Percentiles rank a stretch among this genome's conserved stretches.
phyloP scores from a whole-genome alignment of 1,284 basidiomycete genomes.

The Cryptococcus sp. region DNA sequence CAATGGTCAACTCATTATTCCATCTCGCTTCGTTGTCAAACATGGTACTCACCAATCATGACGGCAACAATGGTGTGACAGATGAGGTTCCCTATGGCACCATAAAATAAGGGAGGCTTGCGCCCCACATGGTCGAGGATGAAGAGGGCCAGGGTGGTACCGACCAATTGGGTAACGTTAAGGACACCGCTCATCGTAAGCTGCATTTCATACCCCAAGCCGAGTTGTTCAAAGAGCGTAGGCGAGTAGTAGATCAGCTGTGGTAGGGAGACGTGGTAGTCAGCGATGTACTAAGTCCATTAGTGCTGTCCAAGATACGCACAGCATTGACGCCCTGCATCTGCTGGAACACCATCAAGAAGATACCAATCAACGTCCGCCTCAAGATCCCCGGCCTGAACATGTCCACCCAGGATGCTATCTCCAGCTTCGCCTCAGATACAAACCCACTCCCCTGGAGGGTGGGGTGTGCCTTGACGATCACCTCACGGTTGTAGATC shows the following conservation, averaged over 20 bases:
- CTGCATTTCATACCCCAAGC: conserved; percentile 33
- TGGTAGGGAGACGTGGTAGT: not conserved
- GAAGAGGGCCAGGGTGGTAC: conserved; percentile 36
- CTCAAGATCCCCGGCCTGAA: conserved; percentile 22
- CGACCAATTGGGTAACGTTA: conserved; percentile 43
- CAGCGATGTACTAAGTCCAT: not conserved
- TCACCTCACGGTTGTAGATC: conserved; percentile 20
- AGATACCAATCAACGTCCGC: conserved; percentile 22
- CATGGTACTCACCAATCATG: too few relatives aligned
- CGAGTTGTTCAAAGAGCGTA: conserved; percentile 41
- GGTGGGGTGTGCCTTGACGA: conserved; percentile 16
- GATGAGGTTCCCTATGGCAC: conserved; percentile 11
- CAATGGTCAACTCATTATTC: too few relatives aligned
- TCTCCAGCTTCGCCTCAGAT: conserved; percentile 22
- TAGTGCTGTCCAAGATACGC: not conserved
- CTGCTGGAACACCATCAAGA: conserved; percentile 37
- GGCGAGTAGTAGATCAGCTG: conserved; percentile 37
- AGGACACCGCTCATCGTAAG: conserved; percentile 40
- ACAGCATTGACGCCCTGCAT: conserved; percentile 30
- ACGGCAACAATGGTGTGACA: conserved; percentile 35
- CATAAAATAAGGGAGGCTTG: conserved; percentile 34
- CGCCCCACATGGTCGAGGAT: conserved; percentile 48
- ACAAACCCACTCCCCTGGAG: conserved; percentile 8
- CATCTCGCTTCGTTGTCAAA: too few relatives aligned
- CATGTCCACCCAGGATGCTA: conserved; percentile 24